phyloP scores from a whole-genome alignment of 805 yeast species.

The Hanseniaspora hatyaiensis region DNA sequence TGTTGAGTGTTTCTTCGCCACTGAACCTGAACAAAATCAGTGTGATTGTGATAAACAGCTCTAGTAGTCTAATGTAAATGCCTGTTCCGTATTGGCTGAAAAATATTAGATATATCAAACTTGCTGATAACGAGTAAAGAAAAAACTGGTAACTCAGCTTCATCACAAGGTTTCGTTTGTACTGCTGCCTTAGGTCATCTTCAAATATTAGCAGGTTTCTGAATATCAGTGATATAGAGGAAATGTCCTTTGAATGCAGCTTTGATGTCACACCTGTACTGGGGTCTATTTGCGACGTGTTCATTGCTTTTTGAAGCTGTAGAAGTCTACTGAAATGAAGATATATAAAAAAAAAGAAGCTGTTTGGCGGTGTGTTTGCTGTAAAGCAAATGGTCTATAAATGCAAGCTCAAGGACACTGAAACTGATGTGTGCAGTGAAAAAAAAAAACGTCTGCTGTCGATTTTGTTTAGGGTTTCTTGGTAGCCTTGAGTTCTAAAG shows the following conservation, averaged over 20 bases:
- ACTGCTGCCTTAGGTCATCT: slow-evolving; percentile 74
- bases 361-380: too few relatives aligned
- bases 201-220: slow-evolving; percentile 74
- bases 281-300: background rate
- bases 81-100: slow-evolving; percentile 11
- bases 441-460: too few relatives aligned
- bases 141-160: slow-evolving; percentile 38
- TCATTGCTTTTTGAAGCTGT: too few relatives aligned
- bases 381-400: too few relatives aligned
- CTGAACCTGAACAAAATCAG: slow-evolving; percentile 11
- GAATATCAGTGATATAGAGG: slow-evolving; percentile 60
- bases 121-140: slow-evolving; percentile 33
- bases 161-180: slow-evolving; percentile 53
- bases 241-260: slow-evolving; percentile 23
- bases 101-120: slow-evolving; percentile 21
- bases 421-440: too few relatives aligned
- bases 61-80: slow-evolving; percentile 11
- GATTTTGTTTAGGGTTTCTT: too few relatives aligned
- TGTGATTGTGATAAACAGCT: slow-evolving; percentile 9
- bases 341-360: too few relatives aligned
- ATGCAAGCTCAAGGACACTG: too few relatives aligned
- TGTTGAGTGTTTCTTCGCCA: slow-evolving; percentile 12
- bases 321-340: too few relatives aligned
- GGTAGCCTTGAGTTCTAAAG: too few relatives aligned
- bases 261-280: slow-evolving; percentile 1